Percentiles rank a stretch among this genome's conserved stretches.
These are phyloP conservation scores for Penicillium italicum DNA, from an alignment of 2,329 filamentous ascomycete species.

Conservation along the genomic window DNA sequence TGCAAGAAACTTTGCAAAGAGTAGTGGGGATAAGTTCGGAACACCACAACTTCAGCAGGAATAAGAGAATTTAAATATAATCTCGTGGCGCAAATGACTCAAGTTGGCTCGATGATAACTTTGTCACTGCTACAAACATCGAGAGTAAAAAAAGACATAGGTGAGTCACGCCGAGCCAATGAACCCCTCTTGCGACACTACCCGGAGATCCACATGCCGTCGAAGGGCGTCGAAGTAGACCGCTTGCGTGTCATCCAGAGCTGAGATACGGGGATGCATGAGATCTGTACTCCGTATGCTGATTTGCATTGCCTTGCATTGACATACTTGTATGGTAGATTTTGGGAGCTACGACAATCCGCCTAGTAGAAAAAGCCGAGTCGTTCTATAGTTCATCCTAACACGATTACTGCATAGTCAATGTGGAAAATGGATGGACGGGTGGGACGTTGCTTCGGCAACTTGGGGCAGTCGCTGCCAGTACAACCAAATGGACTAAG, in stretches of 20 bases:
- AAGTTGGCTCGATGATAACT: background rate
- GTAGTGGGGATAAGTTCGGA: background rate
- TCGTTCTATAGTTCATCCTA: background rate
- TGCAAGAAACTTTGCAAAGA: background rate
- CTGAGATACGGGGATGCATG: background rate
- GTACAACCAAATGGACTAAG: background rate
- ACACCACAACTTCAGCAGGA: background rate
- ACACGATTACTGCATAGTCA: too few species aligned
- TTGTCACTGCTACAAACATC: background rate
- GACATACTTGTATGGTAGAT: background rate
- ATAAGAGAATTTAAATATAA: background rate
- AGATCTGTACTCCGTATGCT: background rate
- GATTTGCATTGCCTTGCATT: background rate
- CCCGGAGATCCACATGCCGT: slow-evolving; percentile 6
- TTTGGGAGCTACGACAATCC: too few species aligned
- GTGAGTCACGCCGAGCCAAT: slow-evolving; percentile 6
- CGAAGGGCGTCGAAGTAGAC: slow-evolving; percentile 25
- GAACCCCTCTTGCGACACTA: background rate
- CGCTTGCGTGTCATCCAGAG: background rate
- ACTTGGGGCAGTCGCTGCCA: background rate
- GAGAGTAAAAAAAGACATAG: background rate
- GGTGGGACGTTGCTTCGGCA: background rate
- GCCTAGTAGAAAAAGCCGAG: background rate
- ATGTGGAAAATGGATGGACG: background rate
- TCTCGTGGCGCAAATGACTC: background rate